phyloP scores from a whole-genome alignment of 805 yeast species.

The Starmerella cellae region DNA sequence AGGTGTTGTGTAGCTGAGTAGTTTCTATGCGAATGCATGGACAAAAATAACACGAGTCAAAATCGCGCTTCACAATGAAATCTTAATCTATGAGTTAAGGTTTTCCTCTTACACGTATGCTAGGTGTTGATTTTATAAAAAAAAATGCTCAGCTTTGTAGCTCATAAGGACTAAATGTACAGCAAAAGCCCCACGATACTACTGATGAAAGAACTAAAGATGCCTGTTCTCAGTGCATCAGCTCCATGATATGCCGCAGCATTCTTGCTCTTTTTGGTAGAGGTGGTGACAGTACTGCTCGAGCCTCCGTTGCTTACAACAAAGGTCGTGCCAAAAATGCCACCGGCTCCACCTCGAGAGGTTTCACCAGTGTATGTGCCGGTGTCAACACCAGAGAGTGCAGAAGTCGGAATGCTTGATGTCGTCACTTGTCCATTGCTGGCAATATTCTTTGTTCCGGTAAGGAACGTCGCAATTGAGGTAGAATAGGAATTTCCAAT shows the following conservation, averaged over 20 bases:
- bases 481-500: constrained; percentile 5
- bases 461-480: constrained; percentile 5
- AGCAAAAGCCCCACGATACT: constrained; percentile 1
- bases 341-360: background rate
- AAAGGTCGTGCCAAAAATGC: background rate
- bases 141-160: no score
- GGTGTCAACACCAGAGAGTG: background rate
- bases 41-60: no score
- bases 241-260: background rate
- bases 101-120: no score
- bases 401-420: background rate
- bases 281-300: background rate
- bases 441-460: background rate
- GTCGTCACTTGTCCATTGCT: background rate
- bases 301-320: background rate
- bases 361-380: background rate
- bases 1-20: no score
- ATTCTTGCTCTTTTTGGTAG: background rate
- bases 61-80: no score
- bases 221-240: background rate
- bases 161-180: no score
- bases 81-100: no score
- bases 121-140: no score
- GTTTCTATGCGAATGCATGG: no score
- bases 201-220: background rate